Conservation (phyloP, 257 asterid species). For the Solanum pimpinellifolium region DNA sequence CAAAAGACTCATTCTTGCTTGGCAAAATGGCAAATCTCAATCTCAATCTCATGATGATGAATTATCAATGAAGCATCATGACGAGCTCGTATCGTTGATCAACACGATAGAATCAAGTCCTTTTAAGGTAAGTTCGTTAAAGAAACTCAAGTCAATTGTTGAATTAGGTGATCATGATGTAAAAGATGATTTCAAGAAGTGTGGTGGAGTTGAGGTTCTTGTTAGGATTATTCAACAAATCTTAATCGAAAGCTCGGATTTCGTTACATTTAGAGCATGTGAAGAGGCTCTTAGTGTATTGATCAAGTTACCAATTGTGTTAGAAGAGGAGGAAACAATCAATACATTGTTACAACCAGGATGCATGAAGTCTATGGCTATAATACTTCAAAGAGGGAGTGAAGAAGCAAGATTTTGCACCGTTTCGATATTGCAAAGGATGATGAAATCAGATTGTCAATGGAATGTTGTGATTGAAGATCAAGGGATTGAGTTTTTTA, state of each 20-base stretch:
- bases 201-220: constrained; percentile 54
- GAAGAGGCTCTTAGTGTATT: constrained; percentile 70
- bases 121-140: constrained; percentile 53
- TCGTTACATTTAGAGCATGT: constrained; percentile 44
- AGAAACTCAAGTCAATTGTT: constrained; percentile 31
- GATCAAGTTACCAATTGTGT: constrained; percentile 21
- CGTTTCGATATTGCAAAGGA: constrained; percentile 35
- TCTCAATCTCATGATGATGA: background rate
- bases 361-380: constrained; percentile 46
- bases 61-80: constrained; percentile 20
- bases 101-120: constrained; percentile 48
- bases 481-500: constrained; percentile 67
- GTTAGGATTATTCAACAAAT: constrained; percentile 45
- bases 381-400: constrained; percentile 64
- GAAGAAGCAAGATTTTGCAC: constrained; percentile 52
- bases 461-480: constrained; percentile 36
- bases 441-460: constrained; percentile 32
- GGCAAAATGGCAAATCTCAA: constrained; percentile 23
- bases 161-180: constrained; percentile 28
- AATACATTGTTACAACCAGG: constrained; percentile 34
- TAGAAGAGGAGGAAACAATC: constrained; percentile 22
- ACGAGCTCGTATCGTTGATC: constrained; percentile 35
- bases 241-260: constrained; percentile 41
- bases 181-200: constrained; percentile 35
- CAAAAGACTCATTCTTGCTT: constrained; percentile 44